Evolutionary conservation across 495 filamentous ascomycete species (phyloP).

Genomic region (Poronia punctata): DNA sequence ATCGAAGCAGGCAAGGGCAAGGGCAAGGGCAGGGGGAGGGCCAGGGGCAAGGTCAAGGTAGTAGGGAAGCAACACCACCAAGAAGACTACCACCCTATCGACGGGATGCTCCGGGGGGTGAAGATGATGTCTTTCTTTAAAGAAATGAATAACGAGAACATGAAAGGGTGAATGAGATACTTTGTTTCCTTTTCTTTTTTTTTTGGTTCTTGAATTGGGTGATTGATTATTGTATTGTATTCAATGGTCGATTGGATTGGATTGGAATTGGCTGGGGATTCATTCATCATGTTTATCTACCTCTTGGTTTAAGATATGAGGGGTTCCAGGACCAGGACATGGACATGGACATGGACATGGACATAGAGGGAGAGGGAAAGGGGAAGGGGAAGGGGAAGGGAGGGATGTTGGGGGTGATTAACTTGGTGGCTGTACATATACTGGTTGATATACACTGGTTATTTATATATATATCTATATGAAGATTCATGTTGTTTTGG

Average conservation of each 20-base stretch:
- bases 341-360: too few species aligned
- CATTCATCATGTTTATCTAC: neutral
- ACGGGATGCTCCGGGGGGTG: conserved; percentile 13
- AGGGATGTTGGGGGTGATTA: too few species aligned
- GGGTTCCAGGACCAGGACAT: too few species aligned
- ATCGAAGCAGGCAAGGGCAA: conserved; percentile 15
- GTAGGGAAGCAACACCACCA: conserved; percentile 16
- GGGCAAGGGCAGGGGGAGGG: conserved; percentile 16
- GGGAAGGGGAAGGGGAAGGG: too few species aligned
- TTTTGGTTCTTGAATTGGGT: conserved; percentile 8
- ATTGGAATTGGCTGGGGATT: neutral
- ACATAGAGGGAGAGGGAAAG: too few species aligned
- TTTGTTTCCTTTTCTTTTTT: conserved; percentile 17
- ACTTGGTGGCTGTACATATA: too few species aligned
- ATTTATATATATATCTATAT: too few species aligned
- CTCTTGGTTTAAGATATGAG: too few species aligned
- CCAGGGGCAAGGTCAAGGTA: conserved; percentile 15
- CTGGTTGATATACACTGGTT: too few species aligned
- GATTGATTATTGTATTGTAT: conserved; percentile 10
- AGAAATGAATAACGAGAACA: conserved; percentile 4
- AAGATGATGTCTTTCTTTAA: conserved; percentile 22
- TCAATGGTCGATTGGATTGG: neutral
- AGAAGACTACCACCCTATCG: conserved; percentile 16
- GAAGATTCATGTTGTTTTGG: too few species aligned
- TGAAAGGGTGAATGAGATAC: too few species aligned